These are phyloP conservation scores for Daedaleopsis nitida DNA, from an alignment of 768 basidiomycete genomes.

Conservation along the genomic window DNA sequence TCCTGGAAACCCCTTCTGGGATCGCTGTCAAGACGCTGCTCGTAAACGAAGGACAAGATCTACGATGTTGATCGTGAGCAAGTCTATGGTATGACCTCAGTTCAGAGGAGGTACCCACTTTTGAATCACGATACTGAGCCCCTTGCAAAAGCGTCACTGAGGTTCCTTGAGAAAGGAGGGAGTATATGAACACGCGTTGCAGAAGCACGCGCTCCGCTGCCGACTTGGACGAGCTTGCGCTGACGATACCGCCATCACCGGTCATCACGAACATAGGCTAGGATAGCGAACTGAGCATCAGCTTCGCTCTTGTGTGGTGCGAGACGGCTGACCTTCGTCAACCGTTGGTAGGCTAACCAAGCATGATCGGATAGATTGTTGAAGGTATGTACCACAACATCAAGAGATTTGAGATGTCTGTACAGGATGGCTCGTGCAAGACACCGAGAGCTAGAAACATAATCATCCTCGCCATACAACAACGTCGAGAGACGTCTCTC, in stretches of 20 bases:
- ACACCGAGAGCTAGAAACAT: constrained; percentile 45
- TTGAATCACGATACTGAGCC: constrained; percentile 62
- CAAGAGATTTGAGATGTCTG: constrained; percentile 47
- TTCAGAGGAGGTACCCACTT: constrained; percentile 40
- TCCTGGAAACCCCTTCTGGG: constrained; percentile 15
- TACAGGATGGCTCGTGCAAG: constrained; percentile 56
- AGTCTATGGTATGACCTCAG: not conserved
- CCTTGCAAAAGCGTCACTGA: constrained; percentile 54
- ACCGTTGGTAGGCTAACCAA: constrained; percentile 49
- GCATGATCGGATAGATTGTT: constrained; percentile 42
- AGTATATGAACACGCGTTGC: constrained; percentile 53
- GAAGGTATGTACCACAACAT: constrained; percentile 50
- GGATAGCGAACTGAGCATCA: not conserved
- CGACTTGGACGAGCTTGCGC: constrained; percentile 11
- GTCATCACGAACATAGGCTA: constrained; percentile 71
- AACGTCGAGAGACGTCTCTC: constrained; percentile 47
- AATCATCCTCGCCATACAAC: constrained; percentile 37
- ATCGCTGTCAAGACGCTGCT: constrained; percentile 30
- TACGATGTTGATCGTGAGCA: constrained; percentile 25
- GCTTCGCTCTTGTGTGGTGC: not conserved
- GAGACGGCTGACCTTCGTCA: constrained; percentile 40
- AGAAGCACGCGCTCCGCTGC: constrained; percentile 38
- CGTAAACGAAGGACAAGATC: constrained; percentile 62
- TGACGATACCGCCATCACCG: constrained; percentile 49
- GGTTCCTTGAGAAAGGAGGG: constrained; percentile 50